A percentile compares a stretch with the other conserved stretches of the same genome.
Conservation (phyloP, 768 basidiomycete species). For the Lactarius pseudohatsudake region DNA sequence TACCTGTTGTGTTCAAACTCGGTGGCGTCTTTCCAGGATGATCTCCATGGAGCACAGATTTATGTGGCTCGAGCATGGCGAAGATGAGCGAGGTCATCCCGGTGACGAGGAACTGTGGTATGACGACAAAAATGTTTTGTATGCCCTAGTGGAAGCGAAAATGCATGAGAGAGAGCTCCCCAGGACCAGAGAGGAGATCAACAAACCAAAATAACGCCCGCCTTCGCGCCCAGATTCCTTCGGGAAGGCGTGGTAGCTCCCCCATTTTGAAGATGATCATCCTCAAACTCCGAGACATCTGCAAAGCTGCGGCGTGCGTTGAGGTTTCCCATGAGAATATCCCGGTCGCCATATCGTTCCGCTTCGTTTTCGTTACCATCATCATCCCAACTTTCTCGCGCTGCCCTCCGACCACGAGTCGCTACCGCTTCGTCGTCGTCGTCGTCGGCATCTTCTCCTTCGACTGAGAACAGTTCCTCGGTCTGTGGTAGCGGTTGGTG, state of each 20-base stretch:
- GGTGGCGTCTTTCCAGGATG: constrained; percentile 24
- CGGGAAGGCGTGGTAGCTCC: background rate
- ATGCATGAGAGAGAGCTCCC: constrained; percentile 12
- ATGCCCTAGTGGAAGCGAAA: constrained; percentile 63
- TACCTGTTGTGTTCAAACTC: constrained; percentile 6
- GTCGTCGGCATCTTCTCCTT: constrained; percentile 31
- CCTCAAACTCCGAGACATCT: constrained; percentile 18
- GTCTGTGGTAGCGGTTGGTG: constrained; percentile 26
- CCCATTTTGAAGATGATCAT: constrained; percentile 8
- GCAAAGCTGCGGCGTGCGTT: constrained; percentile 27
- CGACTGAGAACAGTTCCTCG: constrained; percentile 36
- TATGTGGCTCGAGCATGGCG: constrained; percentile 73
- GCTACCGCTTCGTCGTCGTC: constrained; percentile 11
- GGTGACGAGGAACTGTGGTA: constrained; percentile 93
- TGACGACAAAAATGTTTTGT: constrained; percentile 90
- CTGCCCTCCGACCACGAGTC: constrained; percentile 23
- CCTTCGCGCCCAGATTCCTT: constrained; percentile 66
- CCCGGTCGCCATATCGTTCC: constrained; percentile 20
- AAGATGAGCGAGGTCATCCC: constrained; percentile 85
- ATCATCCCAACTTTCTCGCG: constrained; percentile 35
- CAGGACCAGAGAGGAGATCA: background rate
- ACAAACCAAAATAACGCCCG: constrained; percentile 83
- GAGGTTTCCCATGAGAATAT: constrained; percentile 25
- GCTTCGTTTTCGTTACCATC: constrained; percentile 32
- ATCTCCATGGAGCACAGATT: constrained; percentile 36